Conservation (phyloP, 2,329 filamentous ascomycete genomes). For the Colletotrichum cordylinicola region DNA sequence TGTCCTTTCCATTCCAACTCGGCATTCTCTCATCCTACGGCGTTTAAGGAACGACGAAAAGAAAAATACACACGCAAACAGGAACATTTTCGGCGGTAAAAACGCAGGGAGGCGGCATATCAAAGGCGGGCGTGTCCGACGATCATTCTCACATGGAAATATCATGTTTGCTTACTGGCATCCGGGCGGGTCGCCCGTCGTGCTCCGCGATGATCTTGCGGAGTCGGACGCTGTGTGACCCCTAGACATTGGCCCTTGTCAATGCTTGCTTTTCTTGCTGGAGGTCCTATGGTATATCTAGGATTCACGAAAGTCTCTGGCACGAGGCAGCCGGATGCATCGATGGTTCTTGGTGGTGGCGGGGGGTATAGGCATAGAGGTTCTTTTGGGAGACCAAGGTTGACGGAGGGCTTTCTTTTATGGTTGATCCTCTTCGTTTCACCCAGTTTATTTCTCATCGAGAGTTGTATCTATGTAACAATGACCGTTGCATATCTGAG, state of each 20-base stretch:
- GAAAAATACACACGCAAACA: neutral
- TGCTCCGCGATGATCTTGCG: neutral
- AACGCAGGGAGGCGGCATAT: constrained; percentile 3
- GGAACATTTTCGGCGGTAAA: neutral
- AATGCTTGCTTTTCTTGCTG: constrained; percentile 5
- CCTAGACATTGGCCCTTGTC: neutral
- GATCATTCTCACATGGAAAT: neutral
- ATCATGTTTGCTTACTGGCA: neutral
- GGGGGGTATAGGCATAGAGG: neutral
- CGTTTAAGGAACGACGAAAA: constrained; percentile 10
- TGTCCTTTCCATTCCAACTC: neutral
- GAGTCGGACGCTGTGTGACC: neutral
- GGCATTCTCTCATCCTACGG: constrained; percentile 4
- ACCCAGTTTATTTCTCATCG: neutral
- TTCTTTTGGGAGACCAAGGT: neutral
- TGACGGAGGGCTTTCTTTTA: neutral
- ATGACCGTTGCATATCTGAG: neutral
- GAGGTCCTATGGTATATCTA: neutral
- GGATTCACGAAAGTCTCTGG: neutral
- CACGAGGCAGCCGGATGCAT: neutral
- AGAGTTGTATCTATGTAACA: neutral
- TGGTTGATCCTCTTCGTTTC: neutral
- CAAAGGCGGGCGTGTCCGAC: neutral
- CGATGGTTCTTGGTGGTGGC: neutral
- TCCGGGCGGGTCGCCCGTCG: neutral